Conservation (phyloP, 139 green algal genomes). For the Pseudopediastrum boryanum region DNA sequence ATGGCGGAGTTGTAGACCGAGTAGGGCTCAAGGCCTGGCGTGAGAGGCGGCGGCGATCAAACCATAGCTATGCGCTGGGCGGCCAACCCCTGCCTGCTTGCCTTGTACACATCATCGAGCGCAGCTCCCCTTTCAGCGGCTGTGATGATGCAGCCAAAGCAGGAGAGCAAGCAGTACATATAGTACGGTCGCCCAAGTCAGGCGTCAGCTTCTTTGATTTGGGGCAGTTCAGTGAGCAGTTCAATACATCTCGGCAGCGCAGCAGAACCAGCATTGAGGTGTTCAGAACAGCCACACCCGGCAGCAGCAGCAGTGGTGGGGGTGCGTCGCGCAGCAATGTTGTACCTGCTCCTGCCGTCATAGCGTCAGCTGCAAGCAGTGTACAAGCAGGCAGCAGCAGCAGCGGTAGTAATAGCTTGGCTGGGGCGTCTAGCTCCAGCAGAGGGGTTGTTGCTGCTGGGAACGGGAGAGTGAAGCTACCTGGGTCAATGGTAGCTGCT, state of each 20-base stretch:
- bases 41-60: conserved; percentile 32
- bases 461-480: too few species aligned
- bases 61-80: background rate
- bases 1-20: conserved; percentile 84
- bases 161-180: conserved; percentile 52
- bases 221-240: conserved; percentile 76
- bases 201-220: conserved; percentile 77
- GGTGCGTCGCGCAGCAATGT: too few species aligned
- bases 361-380: too few species aligned
- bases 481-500: too few species aligned
- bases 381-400: too few species aligned
- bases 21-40: conserved; percentile 81
- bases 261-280: conserved; percentile 13
- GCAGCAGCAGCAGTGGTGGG: background rate
- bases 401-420: too few species aligned
- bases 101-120: conserved; percentile 85
- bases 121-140: conserved; percentile 81
- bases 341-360: too few species aligned
- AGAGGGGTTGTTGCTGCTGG: too few species aligned
- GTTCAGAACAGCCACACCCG: background rate
- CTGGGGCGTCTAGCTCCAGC: too few species aligned
- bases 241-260: conserved; percentile 54
- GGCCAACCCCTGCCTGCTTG: conserved; percentile 47
- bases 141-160: conserved; percentile 61
- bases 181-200: conserved; percentile 75